Evolutionary conservation across 805 yeast species (phyloP).

Genomic region (Candida cerambycidarum): DNA sequence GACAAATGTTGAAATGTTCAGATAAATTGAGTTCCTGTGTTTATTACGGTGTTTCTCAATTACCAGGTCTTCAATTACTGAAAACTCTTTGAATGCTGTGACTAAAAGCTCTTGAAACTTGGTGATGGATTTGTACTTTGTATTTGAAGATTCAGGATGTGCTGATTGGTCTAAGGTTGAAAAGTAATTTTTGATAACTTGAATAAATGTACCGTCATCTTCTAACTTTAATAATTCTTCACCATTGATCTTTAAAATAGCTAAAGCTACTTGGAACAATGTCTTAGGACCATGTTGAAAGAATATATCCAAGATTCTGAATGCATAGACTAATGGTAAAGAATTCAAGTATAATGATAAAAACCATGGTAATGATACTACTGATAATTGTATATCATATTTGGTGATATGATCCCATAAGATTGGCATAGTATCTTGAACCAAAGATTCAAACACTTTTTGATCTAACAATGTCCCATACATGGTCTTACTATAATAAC

Average conservation of each 20-base stretch:
- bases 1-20: conserved; percentile 85
- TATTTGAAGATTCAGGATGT: conserved; percentile 67
- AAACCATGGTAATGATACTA: conserved; percentile 96
- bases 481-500: conserved; percentile 96
- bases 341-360: conserved; percentile 84
- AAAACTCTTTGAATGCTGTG: conserved; percentile 89
- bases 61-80: conserved; percentile 71
- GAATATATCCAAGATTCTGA: conserved; percentile 85
- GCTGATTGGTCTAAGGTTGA: conserved; percentile 74
- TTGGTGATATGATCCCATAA: conserved; percentile 78
- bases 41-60: conserved; percentile 67
- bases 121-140: conserved; percentile 65
- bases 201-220: conserved; percentile 92
- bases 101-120: conserved; percentile 88
- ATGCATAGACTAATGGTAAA: conserved; percentile 93
- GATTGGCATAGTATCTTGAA: conserved; percentile 85
- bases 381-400: conserved; percentile 86
- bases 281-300: conserved; percentile 88
- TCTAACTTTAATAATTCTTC: conserved; percentile 74
- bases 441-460: conserved; percentile 86
- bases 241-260: conserved; percentile 85
- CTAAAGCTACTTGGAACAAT: conserved; percentile 89
- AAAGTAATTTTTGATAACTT: conserved; percentile 81
- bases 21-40: conserved; percentile 74
- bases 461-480: conserved; percentile 95